A percentile compares a stretch with the other conserved stretches of the same genome.
Evolutionary conservation across 768 basidiomycete species (phyloP).

Genomic region (Lentinula sp.): DNA sequence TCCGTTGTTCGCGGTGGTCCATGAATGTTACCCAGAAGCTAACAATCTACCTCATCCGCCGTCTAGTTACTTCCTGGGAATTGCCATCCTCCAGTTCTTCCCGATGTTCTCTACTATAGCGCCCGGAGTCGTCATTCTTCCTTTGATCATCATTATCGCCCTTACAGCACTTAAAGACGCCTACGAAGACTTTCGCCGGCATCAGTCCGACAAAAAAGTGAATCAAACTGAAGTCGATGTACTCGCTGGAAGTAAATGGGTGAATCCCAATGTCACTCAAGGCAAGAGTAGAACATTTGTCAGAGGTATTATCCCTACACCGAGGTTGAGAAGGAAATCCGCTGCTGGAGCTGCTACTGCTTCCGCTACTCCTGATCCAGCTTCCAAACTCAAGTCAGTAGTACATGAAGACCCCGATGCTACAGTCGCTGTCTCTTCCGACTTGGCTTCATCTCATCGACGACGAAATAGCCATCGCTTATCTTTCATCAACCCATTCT

Average conservation of each 20-base stretch:
- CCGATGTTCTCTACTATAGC: constrained; percentile 90
- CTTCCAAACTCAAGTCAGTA: neutral
- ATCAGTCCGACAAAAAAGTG: constrained; percentile 85
- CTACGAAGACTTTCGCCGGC: constrained; percentile 96
- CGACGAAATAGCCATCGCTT: constrained; percentile 23
- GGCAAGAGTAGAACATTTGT: constrained; percentile 79
- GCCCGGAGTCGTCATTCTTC: constrained; percentile 87
- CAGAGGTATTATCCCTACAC: constrained; percentile 37
- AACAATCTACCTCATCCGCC: neutral
- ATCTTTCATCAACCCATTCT: neutral
- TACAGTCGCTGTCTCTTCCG: neutral
- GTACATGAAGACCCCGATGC: neutral
- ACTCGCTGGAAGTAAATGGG: constrained; percentile 59
- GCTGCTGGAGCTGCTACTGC: neutral
- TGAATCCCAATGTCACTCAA: constrained; percentile 67
- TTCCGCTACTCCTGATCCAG: neutral
- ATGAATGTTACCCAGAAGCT: neutral
- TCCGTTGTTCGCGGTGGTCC: neutral
- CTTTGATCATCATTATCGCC: constrained; percentile 77
- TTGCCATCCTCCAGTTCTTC: constrained; percentile 96
- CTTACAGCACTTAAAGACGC: constrained; percentile 92
- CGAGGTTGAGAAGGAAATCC: neutral
- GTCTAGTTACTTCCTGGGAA: constrained; percentile 68
- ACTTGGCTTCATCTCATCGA: constrained; percentile 17
- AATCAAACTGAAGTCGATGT: constrained; percentile 73